Base-by-base conservation (phyloP, 2,329 filamentous ascomycete species). In the Aspergillus texensis region DNA sequence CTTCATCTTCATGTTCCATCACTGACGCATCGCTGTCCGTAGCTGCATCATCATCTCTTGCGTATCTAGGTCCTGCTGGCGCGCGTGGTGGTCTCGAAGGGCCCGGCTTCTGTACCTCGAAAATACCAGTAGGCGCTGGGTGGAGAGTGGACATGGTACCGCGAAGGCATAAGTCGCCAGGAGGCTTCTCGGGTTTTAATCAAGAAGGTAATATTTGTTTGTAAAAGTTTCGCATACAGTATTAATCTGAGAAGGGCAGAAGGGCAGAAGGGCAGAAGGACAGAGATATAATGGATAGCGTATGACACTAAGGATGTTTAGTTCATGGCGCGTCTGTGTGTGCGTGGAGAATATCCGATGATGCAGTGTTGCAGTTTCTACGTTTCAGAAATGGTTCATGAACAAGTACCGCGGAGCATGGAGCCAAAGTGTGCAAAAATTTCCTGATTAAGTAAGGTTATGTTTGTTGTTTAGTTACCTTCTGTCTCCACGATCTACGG, bases 61-160 rank as follows among this genome's bases (percentile, higher is more conserved):
- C 53, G 61, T 71, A 67, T 65, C 66, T 66, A 11, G 67, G 61
- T 30, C 61, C 62, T 14, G 60, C 46, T 32, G 57, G 34, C 26
- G 66, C 56, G 21, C 53, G 52, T 39, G 61, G 63, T 66, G 61
- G 63, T 46, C 62, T 54, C 36, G 57, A 65, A 32, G 67, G 61
- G 46, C 53, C 68, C 58, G 64, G 66, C 46, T 61, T 69, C 36
- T 74, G 70, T 34, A 70, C 57, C 36, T 71, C 68, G n/a, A 75
- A 72, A 24, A 70, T 62, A 52, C 65, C 70, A n/a, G 68, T 52
- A n/a, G 68, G 64, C 30, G 68, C 70, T 32, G 65, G 61, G 55
- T 69, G 69, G 50, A 72, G 62, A 50, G 65, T 62, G 26, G 74
- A 72, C 75, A 77, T 77, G 36, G 52, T 63, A 59, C 54, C 11